Conservation (phyloP, 805 yeast genomes). For the Teunomyces pallodes region DNA sequence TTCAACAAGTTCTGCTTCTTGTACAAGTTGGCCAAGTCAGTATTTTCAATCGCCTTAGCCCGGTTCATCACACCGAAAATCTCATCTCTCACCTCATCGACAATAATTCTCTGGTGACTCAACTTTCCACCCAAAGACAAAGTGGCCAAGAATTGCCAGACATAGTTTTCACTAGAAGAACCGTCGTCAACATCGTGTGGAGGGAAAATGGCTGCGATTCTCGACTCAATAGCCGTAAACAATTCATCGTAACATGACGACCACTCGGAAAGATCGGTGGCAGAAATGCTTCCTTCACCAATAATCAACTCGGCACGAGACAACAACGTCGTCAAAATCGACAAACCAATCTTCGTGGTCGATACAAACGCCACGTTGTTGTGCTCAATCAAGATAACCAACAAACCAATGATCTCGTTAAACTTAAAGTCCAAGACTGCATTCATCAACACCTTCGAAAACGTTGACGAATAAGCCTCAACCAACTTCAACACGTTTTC, state of each 20-base stretch:
- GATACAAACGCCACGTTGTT: slow-evolving; percentile 69
- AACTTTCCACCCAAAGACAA: slow-evolving; percentile 87
- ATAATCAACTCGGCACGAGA: slow-evolving; percentile 89
- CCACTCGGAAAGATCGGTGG: slow-evolving; percentile 68
- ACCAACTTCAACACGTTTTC: slow-evolving; percentile 54
- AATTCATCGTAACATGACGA: slow-evolving; percentile 74
- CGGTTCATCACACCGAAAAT: slow-evolving; percentile 83
- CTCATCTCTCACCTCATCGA: slow-evolving; percentile 90
- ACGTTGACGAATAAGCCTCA: slow-evolving; percentile 76
- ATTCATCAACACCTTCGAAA: slow-evolving; percentile 79
- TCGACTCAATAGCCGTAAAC: slow-evolving; percentile 75
- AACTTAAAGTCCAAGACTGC: slow-evolving; percentile 79
- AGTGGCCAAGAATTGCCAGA: slow-evolving; percentile 96
- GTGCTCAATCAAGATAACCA: slow-evolving; percentile 66
- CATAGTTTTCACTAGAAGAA: slow-evolving; percentile 55
- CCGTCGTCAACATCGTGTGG: slow-evolving; percentile 54
- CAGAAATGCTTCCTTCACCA: slow-evolving; percentile 67
- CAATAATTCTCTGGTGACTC: slow-evolving; percentile 88
- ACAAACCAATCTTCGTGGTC: slow-evolving; percentile 76
- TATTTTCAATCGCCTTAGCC: slow-evolving; percentile 61
- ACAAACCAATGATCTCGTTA: slow-evolving; percentile 72
- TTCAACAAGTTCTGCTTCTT: slow-evolving; percentile 60
- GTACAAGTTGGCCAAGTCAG: slow-evolving; percentile 43
- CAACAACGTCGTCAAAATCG: slow-evolving; percentile 82
- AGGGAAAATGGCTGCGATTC: slow-evolving; percentile 79